Percentiles rank a stretch among this genome's conserved stretches.
phyloP scores from a whole-genome alignment of 371 early-diverging fungal species.

The Chytridium lagenaria region DNA sequence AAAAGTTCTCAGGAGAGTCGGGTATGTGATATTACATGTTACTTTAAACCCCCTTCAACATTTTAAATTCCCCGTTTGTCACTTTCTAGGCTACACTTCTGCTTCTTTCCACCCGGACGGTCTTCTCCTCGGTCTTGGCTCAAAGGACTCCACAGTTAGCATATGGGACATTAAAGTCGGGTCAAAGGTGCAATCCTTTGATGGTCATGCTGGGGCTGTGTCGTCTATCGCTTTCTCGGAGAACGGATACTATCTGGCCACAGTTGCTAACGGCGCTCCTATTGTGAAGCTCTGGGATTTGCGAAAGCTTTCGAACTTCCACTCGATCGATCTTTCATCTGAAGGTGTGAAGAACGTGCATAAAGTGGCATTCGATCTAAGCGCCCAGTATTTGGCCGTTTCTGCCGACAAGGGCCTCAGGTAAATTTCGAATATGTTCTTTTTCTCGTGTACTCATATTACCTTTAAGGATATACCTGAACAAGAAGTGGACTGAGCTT shows the following conservation, averaged over 20 bases:
- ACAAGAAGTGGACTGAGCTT: slow-evolving; percentile 77
- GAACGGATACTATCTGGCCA: slow-evolving; percentile 89
- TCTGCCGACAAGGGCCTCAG: slow-evolving; percentile 68
- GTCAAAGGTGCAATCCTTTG: slow-evolving; percentile 72
- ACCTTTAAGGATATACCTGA: slow-evolving; percentile 62
- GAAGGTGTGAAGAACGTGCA: slow-evolving; percentile 47
- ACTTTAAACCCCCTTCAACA: slow-evolving; percentile 14
- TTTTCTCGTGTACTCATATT: slow-evolving; percentile 14
- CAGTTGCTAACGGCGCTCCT: slow-evolving; percentile 68
- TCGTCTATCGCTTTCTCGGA: slow-evolving; percentile 83
- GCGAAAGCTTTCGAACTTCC: slow-evolving; percentile 78
- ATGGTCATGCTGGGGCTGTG: slow-evolving; percentile 65
- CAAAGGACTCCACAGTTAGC: slow-evolving; percentile 71
- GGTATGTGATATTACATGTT: not conserved
- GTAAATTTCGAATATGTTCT: slow-evolving; percentile 36
- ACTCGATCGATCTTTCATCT: slow-evolving; percentile 69
- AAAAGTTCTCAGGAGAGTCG: slow-evolving; percentile 43
- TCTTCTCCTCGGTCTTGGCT: slow-evolving; percentile 83
- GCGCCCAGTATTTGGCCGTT: slow-evolving; percentile 84
- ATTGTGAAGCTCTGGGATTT: slow-evolving; percentile 90
- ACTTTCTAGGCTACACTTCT: slow-evolving; percentile 63
- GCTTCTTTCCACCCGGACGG: slow-evolving; percentile 93
- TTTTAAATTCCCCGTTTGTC: not conserved
- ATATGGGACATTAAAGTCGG: slow-evolving; percentile 88
- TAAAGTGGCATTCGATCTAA: slow-evolving; percentile 76